Percentiles rank a stretch among this genome's conserved stretches.
Evolutionary conservation across 108 stramenopile genomes (phyloP).

Genomic region (Pinguiococcus pyrenoidosus): DNA sequence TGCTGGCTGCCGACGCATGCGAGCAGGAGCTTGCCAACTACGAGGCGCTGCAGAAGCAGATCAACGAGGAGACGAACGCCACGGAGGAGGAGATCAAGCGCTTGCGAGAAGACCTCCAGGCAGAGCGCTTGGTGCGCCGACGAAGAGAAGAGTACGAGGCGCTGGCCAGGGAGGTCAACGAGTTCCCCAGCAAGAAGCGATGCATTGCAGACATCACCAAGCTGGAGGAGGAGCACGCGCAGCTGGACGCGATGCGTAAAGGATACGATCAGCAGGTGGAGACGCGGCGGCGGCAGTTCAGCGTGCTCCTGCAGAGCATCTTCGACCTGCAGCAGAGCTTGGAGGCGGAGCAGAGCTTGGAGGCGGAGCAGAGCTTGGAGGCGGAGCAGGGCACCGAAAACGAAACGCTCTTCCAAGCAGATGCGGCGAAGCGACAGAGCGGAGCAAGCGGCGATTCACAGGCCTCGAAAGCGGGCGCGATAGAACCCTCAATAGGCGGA

Average conservation of each 20-base stretch:
- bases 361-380: slow-evolving; percentile 12
- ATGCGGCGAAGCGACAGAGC: too few species aligned
- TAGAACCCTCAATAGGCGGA: too few species aligned
- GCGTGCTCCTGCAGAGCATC: slow-evolving; percentile 38
- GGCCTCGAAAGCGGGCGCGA: too few species aligned
- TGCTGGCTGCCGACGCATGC: background rate
- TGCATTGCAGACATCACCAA: slow-evolving; percentile 5
- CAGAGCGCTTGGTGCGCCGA: slow-evolving; percentile 3
- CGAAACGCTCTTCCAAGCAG: too few species aligned
- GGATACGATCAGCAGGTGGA: slow-evolving; percentile 5
- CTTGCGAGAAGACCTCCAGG: background rate
- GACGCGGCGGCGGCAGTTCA: slow-evolving; percentile 29
- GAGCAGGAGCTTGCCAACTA: slow-evolving; percentile 5
- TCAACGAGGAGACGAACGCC: background rate
- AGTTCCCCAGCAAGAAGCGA: slow-evolving; percentile 7
- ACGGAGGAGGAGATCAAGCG: slow-evolving; percentile 10
- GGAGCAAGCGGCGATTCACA: too few species aligned
- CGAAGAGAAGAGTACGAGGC: slow-evolving; percentile 33
- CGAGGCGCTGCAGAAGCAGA: slow-evolving; percentile 12
- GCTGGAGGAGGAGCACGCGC: slow-evolving; percentile 4
- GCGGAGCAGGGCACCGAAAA: slow-evolving; percentile 10
- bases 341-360: too few species aligned
- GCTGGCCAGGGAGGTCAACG: slow-evolving; percentile 24
- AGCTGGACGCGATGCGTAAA: background rate
- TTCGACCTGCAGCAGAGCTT: slow-evolving; percentile 32